Conservation (phyloP, 371 early-diverging fungal genomes). For the Actinomortierella ambigua region DNA sequence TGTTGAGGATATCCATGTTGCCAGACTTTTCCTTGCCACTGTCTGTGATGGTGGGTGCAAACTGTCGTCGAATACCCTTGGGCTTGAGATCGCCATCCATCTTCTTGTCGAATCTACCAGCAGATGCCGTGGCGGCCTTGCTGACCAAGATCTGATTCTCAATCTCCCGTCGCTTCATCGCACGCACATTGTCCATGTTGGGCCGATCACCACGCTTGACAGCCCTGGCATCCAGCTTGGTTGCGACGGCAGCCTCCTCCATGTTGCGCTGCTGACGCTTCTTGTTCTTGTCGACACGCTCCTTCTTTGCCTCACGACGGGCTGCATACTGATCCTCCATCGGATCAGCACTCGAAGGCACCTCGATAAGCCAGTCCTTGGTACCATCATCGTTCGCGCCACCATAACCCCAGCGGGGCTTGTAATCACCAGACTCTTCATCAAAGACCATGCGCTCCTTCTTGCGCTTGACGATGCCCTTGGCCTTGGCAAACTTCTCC, state of each 20-base stretch:
- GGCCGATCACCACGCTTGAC: slow-evolving; percentile 40
- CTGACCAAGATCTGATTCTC: slow-evolving; percentile 68
- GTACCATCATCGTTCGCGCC: slow-evolving; percentile 75
- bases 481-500: slow-evolving; percentile 99
- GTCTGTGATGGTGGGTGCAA: slow-evolving; percentile 61
- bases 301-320: slow-evolving; percentile 82
- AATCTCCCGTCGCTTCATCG: slow-evolving; percentile 62
- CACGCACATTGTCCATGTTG: slow-evolving; percentile 38
- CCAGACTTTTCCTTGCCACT: slow-evolving; percentile 64
- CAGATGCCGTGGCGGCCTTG: slow-evolving; percentile 82
- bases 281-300: slow-evolving; percentile 84
- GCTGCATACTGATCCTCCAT: slow-evolving; percentile 87
- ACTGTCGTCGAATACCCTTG: slow-evolving; percentile 74
- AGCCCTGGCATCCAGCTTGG: slow-evolving; percentile 53
- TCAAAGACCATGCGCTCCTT: slow-evolving; percentile 85
- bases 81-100: slow-evolving; percentile 81
- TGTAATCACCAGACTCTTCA: slow-evolving; percentile 87
- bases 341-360: slow-evolving; percentile 81
- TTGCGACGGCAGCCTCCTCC: slow-evolving; percentile 72
- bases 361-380: slow-evolving; percentile 92
- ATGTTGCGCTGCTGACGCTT: slow-evolving; percentile 83
- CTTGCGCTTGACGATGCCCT: slow-evolving; percentile 95
- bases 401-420: slow-evolving; percentile 93
- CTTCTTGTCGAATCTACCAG: slow-evolving; percentile 88
- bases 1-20: slow-evolving; percentile 63